These are phyloP conservation scores for Logfia minima DNA, from an alignment of 129 eudicot genomes.

Conservation along the genomic window DNA sequence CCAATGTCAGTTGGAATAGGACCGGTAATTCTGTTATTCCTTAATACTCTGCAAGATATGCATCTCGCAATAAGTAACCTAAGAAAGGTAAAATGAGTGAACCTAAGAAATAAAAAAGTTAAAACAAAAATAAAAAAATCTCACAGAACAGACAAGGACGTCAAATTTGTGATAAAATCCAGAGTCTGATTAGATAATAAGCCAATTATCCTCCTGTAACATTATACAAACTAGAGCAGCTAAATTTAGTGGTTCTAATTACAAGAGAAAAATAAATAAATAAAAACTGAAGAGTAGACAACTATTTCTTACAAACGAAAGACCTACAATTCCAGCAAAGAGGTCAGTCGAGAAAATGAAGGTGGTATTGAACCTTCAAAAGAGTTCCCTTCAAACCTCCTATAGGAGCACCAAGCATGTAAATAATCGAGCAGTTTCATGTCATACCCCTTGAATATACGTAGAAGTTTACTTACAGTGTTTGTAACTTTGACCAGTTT, in stretches of 20 bases:
- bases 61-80: not conserved
- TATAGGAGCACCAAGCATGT: conserved; percentile 26
- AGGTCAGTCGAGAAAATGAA: conserved; percentile 52
- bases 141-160: conserved; percentile 54
- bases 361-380: conserved; percentile 76
- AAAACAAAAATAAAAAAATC: no score
- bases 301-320: not conserved
- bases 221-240: not conserved
- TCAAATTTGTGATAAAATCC: conserved; percentile 52
- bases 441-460: not conserved
- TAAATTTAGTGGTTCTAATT: not conserved
- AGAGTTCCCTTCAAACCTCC: conserved; percentile 81
- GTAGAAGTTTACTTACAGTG: conserved; percentile 34
- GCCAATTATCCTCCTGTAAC: conserved; percentile 73
- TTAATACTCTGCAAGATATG: conserved; percentile 46
- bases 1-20: conserved; percentile 60
- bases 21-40: conserved; percentile 70
- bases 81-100: not conserved
- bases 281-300: not conserved
- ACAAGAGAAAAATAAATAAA: not conserved
- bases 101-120: not conserved
- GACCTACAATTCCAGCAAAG: conserved; percentile 59
- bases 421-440: not conserved
- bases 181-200: conserved; percentile 57
- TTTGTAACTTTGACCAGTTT: conserved; percentile 50